Conservation (phyloP, 805 yeast species). For the Candida hungchunana region DNA sequence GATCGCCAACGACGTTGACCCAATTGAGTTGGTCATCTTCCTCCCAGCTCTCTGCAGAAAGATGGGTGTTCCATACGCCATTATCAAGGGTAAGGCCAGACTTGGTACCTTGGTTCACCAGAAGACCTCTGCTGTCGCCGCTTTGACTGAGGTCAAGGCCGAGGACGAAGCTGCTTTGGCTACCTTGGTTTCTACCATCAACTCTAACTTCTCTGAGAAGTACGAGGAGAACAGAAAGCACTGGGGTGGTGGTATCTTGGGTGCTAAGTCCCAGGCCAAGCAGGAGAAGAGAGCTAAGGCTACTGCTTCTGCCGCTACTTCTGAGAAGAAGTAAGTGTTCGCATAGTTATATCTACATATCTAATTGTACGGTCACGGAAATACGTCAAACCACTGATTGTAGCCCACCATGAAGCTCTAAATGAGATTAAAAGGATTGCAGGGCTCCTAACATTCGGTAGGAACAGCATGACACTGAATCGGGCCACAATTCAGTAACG, state of each 20-base stretch:
- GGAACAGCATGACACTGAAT: too few relatives aligned
- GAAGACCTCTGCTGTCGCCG: conserved; percentile 96
- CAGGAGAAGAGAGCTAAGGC: conserved; percentile 33
- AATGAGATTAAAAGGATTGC: too few relatives aligned
- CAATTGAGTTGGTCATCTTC: conserved; percentile 95
- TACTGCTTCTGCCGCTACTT: conserved; percentile 14
- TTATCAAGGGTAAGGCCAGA: conserved; percentile 98
- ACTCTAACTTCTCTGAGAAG: conserved; percentile 90
- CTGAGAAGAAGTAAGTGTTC: conserved; percentile 17
- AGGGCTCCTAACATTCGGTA: too few relatives aligned
- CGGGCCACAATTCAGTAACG: too few relatives aligned
- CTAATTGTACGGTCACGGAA: conserved; percentile 7
- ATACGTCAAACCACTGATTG: not conserved
- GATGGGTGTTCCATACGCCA: conserved; percentile 99
- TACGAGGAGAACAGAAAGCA: conserved; percentile 95
- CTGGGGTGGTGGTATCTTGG: conserved; percentile 99
- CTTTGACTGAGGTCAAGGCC: conserved; percentile 89
- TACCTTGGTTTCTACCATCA: conserved; percentile 85
- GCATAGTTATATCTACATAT: not conserved
- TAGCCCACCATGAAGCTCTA: too few relatives aligned
- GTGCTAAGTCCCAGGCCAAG: conserved; percentile 89
- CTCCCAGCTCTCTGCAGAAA: conserved; percentile 98
- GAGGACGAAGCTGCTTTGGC: conserved; percentile 96
- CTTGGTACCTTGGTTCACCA: conserved; percentile 96
- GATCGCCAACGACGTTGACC: conserved; percentile 99